Conservation (phyloP, 345 rosid genomes). For the thale cress (Arabidopsis thaliana) region DNA sequence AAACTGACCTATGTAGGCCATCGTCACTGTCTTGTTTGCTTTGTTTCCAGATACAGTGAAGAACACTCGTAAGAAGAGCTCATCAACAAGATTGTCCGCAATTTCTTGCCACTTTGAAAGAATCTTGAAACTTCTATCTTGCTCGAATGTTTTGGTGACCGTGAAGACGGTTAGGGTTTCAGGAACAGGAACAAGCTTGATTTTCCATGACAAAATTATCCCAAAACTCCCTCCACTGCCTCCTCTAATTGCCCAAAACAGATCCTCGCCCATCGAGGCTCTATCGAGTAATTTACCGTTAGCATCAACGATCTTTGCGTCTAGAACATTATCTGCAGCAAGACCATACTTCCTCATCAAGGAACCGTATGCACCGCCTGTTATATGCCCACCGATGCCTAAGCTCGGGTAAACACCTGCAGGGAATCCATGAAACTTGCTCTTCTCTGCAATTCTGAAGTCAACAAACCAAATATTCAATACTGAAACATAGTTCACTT, state of each 20-base stretch:
- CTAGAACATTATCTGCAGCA: slow-evolving; percentile 69
- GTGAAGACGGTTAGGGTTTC: slow-evolving; percentile 57
- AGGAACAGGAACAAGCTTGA: slow-evolving; percentile 68
- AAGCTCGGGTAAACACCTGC: slow-evolving; percentile 60
- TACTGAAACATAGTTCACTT: neutral
- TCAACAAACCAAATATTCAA: neutral
- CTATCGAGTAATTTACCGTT: slow-evolving; percentile 59
- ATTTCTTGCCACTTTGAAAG: slow-evolving; percentile 61
- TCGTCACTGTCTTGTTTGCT: slow-evolving; percentile 44
- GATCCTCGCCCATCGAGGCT: slow-evolving; percentile 64
- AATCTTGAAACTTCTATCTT: slow-evolving; percentile 46
- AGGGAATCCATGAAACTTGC: slow-evolving; percentile 62
- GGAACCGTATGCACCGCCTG: slow-evolving; percentile 68
- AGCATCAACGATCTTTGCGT: slow-evolving; percentile 63
- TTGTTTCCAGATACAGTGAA: slow-evolving; percentile 30
- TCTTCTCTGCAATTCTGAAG: slow-evolving; percentile 64
- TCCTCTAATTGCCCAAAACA: slow-evolving; percentile 73
- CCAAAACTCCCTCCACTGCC: slow-evolving; percentile 79
- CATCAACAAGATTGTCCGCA: slow-evolving; percentile 52
- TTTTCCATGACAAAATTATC: slow-evolving; percentile 60
- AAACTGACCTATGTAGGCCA: slow-evolving; percentile 49
- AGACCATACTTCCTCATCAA: slow-evolving; percentile 79
- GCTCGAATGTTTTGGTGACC: slow-evolving; percentile 51
- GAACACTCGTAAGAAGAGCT: slow-evolving; percentile 57
- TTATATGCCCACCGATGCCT: slow-evolving; percentile 67